phyloP scores from a whole-genome alignment of 805 yeast species.

The Saccharomycopsis fibuligera region DNA sequence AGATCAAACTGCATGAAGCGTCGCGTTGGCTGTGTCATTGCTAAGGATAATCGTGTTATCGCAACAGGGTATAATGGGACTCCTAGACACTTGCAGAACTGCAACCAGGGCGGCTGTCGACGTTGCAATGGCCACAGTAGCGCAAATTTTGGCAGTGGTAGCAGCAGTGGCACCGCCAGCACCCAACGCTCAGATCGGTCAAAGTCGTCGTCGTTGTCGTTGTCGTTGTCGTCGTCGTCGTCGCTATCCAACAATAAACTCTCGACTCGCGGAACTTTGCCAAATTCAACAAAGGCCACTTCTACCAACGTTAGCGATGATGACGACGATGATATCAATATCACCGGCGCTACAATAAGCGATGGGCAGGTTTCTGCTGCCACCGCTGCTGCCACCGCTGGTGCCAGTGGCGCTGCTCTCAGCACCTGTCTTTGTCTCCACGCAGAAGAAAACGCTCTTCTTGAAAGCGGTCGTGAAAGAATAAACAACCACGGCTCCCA shows the following conservation, averaged over 20 bases:
- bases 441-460: slow-evolving; percentile 93
- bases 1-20: slow-evolving; percentile 97
- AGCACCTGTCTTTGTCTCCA: slow-evolving; percentile 89
- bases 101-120: slow-evolving; percentile 93
- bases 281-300: too few relatives aligned
- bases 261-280: too few relatives aligned
- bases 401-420: slow-evolving; percentile 52
- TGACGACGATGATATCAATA: too few relatives aligned
- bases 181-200: too few relatives aligned
- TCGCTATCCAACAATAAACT: too few relatives aligned
- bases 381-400: neutral
- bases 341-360: too few relatives aligned
- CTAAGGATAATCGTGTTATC: slow-evolving; percentile 74
- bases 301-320: too few relatives aligned
- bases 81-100: slow-evolving; percentile 78
- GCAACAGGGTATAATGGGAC: slow-evolving; percentile 99
- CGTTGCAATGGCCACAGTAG: slow-evolving; percentile 85
- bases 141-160: slow-evolving; percentile 32
- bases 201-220: neutral
- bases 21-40: slow-evolving; percentile 93
- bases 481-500: neutral
- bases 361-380: too few relatives aligned
- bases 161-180: neutral
- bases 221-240: neutral
- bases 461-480: slow-evolving; percentile 91